Conservation (phyloP, 495 filamentous ascomycete species). For the Bombardia bombarda region DNA sequence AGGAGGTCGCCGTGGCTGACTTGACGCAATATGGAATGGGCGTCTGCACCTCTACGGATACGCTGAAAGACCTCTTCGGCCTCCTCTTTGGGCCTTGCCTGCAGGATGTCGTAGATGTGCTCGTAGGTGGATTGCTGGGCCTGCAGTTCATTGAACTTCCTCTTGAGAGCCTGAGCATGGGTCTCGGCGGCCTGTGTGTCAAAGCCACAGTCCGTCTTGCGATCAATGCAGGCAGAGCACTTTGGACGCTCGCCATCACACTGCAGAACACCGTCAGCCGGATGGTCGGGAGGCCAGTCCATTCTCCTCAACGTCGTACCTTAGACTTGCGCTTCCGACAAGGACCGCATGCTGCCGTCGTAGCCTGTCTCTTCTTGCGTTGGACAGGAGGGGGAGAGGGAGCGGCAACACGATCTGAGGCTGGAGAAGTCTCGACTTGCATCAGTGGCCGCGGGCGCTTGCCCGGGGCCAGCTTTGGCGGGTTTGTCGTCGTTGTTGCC, state of each 20-base stretch:
- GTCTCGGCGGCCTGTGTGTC: constrained; percentile 31
- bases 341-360: constrained; percentile 43
- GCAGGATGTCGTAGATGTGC: constrained; percentile 26
- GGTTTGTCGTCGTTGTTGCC: too few species aligned
- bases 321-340: constrained; percentile 50
- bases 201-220: constrained; percentile 27
- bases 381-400: background rate
- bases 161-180: constrained; percentile 32
- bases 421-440: too few species aligned
- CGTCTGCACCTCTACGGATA: constrained; percentile 29
- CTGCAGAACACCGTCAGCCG: constrained; percentile 13
- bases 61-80: constrained; percentile 27
- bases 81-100: constrained; percentile 22
- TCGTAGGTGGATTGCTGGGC: constrained; percentile 24
- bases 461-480: too few species aligned
- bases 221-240: constrained; percentile 28
- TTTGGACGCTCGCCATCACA: constrained; percentile 30
- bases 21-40: constrained; percentile 25
- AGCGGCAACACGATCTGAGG: too few species aligned
- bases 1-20: constrained; percentile 32
- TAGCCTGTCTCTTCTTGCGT: constrained; percentile 33
- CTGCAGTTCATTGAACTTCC: constrained; percentile 31
- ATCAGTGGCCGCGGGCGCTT: too few species aligned
- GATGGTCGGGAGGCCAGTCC: too few species aligned
- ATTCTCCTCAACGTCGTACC: too few species aligned